Base-by-base conservation (phyloP, 257 asterid species). In the Paraleonurus japonicus region DNA sequence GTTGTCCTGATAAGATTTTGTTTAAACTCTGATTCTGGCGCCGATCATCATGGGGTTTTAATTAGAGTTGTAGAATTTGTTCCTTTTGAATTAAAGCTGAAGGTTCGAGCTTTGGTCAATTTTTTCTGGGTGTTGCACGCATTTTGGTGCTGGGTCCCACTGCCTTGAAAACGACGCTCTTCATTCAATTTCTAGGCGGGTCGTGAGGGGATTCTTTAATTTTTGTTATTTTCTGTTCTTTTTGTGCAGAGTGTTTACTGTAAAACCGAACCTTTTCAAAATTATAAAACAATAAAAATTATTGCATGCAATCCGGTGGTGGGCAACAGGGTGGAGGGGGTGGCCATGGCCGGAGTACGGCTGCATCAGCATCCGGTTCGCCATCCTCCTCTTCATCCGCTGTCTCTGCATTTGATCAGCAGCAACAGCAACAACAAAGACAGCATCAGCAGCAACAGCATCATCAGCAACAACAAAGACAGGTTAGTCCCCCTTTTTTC, bases 331-430 rank as follows among this genome's bases (percentile, higher is more conserved):
- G 95, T 53, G 91, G 90, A 70, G 87, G 88, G 37, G 86, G 93
- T 27, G 92, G 96, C 54, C 96, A 87, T 83, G 98, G 96, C 62
- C 92, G 96, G 85, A 83, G 69, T 57, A 80, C 88, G 73, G 97
- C 88, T 50, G 94, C 88, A 3, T 85, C 92, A 0, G 87, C 96
- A 32, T 84, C 92, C 11, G 92, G 87, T 22, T 94, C 97, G 64
- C 99, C 96, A 62, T 81, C 99, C 55, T 91, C 99, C 11, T 91
- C 99, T 3, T 94, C 99, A 7, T 91, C 97, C 0, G 96, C 95
- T 0, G 91, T 71, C 20, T 84, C 98, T 0, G 95, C 97, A 41
- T 87, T 90, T 78, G 99, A 94, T 71, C 99, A 89, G 80, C 96
- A 90, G 79, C 95, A 87, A 45, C 95, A 85, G 37, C 91, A 84